Percentiles rank a stretch among this genome's conserved stretches.
Evolutionary conservation across 2,329 filamentous ascomycete species (phyloP).

Genomic region (Trichoderma asperellum): DNA sequence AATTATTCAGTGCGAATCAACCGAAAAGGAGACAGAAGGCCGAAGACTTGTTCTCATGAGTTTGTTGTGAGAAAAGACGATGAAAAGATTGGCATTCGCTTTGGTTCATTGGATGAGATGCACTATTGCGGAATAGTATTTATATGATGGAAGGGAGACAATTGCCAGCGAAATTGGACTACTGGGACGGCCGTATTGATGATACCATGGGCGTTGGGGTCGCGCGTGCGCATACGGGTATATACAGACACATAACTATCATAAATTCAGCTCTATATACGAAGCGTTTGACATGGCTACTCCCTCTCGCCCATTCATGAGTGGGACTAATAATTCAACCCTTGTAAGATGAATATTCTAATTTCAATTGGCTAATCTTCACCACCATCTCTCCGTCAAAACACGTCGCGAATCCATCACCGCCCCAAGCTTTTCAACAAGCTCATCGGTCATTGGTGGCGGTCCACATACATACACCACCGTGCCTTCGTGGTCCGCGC

Average conservation of each 20-base stretch:
- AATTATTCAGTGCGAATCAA: slow-evolving; percentile 62
- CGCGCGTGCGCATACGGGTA: slow-evolving; percentile 2
- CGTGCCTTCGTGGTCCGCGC: slow-evolving; percentile 42
- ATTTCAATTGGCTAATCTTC: neutral
- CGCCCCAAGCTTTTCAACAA: slow-evolving; percentile 55
- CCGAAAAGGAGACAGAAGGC: slow-evolving; percentile 66
- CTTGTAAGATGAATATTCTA: neutral
- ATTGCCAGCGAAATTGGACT: neutral
- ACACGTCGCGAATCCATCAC: slow-evolving; percentile 52
- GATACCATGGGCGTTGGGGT: slow-evolving; percentile 29
- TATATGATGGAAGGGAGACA: neutral
- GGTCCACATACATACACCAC: slow-evolving; percentile 71
- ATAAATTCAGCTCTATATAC: slow-evolving; percentile 15
- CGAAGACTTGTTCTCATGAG: slow-evolving; percentile 70
- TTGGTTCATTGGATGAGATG: neutral
- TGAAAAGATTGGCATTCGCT: neutral
- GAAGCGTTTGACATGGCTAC: neutral
- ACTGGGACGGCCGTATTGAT: slow-evolving; percentile 20
- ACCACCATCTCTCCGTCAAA: slow-evolving; percentile 69
- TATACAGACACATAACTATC: slow-evolving; percentile 2
- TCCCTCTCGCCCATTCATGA: neutral
- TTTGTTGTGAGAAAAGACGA: neutral
- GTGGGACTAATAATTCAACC: neutral
- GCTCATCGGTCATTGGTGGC: slow-evolving; percentile 69
- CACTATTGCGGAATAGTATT: neutral